Evolutionary conservation across 169 alveolate genomes (phyloP), one percentile per base, ranked within the genome.

Genomic region (Cryptosporidium xiaoi): DNA sequence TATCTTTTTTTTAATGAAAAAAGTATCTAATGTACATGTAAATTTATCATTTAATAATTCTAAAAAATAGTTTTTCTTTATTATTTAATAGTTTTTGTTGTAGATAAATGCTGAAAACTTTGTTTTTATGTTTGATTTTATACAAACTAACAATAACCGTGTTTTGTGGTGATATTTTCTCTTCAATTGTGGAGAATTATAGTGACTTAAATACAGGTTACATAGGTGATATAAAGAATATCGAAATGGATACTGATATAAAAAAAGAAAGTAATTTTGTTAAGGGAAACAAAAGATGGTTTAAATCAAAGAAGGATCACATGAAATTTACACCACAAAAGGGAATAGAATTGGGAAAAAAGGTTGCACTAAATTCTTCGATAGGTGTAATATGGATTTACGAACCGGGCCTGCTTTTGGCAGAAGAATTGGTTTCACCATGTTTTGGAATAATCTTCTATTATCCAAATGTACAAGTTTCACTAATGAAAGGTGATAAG

Each of bases 291-390:
- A 77, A 62, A 18, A 77, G 71, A 62, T 77, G 87, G 87, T 77
- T 77, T 36, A 77, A 20, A 36, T 68, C 87, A 8, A 77, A 77
- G 51, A 77, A 77, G 20, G 71, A 62, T 40, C 31, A 40, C 12
- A 56, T 77, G 87, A 77, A 77, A 44, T 77, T 77, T n/a, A 77
- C 77, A 29, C 87, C 87, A 60, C 87, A 77, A 36, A 77, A 62
- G 44, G 71, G 71, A 3, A 77, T 77, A 18, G 87, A 40, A 6
- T 40, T 77, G 4, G 87, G 87, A 18, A 77, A 77, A 20, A 77
- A 77, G 31, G 51, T 77, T 20, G 87, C 87, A 29, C 64, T 65
- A 8, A 77, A 77, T 60, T 68, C 71, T 15, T 60, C 87, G 8
- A 62, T 77, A 48, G 87, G 87, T 18, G 87, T 77, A 16, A 58